A percentile compares a stretch with the other conserved stretches of the same genome.
phyloP scores from a whole-genome alignment of 768 basidiomycete species.

The Rhizopogon vesiculosus region DNA sequence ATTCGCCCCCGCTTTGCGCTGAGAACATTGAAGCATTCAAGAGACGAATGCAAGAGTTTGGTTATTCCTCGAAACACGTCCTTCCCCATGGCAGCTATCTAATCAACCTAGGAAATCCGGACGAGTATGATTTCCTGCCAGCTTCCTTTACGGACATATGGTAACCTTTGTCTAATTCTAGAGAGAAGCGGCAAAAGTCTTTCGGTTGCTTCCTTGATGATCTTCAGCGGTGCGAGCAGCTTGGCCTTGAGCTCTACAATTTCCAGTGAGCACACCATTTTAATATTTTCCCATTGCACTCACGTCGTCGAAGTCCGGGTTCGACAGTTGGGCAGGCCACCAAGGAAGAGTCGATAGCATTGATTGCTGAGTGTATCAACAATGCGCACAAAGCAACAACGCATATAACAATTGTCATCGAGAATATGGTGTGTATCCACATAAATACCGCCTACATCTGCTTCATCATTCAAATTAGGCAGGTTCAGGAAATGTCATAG shows the following conservation, averaged over 20 bases:
- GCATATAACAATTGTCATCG: conserved; percentile 60
- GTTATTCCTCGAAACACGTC: conserved; percentile 58
- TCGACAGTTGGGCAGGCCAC: conserved; percentile 74
- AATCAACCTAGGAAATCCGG: conserved; percentile 80
- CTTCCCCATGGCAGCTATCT: conserved; percentile 86
- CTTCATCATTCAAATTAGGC: conserved; percentile 39
- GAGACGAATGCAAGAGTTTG: conserved; percentile 51
- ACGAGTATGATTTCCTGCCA: conserved; percentile 42
- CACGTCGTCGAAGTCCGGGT: conserved; percentile 53
- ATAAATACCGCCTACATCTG: too few species aligned
- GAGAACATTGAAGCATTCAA: conserved; percentile 56
- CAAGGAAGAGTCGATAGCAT: conserved; percentile 51
- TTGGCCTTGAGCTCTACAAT: conserved; percentile 74
- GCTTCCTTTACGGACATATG: not conserved
- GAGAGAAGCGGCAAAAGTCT: conserved; percentile 63
- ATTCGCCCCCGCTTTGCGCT: conserved; percentile 50
- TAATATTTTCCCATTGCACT: not conserved
- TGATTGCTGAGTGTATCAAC: conserved; percentile 72
- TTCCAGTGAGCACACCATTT: conserved; percentile 63
- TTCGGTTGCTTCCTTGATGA: conserved; percentile 84
- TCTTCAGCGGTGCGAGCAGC: conserved; percentile 66
- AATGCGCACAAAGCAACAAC: conserved; percentile 61
- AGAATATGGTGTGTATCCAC: conserved; percentile 66
- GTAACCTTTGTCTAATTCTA: conserved; percentile 15
- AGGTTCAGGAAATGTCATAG: conserved; percentile 75